Base-by-base conservation (phyloP, 805 yeast species). In the Lipomyces sp. region DNA sequence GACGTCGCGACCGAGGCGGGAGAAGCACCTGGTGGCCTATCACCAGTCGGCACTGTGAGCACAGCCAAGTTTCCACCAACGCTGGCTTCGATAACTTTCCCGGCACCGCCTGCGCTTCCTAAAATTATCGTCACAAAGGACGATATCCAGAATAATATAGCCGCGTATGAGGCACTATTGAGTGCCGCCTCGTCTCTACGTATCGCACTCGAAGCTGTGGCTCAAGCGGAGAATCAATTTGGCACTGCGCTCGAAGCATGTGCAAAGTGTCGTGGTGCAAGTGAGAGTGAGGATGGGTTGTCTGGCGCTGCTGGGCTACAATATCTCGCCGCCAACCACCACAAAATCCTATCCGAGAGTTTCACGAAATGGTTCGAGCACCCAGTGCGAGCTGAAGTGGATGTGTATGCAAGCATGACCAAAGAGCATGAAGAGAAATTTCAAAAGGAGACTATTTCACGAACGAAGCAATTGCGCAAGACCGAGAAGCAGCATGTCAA, bases 281-380 rank as follows among this genome's bases (percentile, higher is more conserved):
- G 86, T 15, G 77, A 77, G 32, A 81, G 85, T 0, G 83, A 87
- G 1, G 89, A 88, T 70, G 91, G 91, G 7, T 76, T 91, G 15
- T 78, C 86, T 71, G 83, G 86, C 59, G 90, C 93, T 1, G 88
- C 92, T 53, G 96, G 97, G 0, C 79, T 92, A 63, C 93, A 90
- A 71, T 87, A 85, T 73, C 80, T 92, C 54, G 83, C 90, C 24
- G 87, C 94, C 0, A 90, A 90, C 75, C 95, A 90, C 74, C 89
- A 89, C 67, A 87, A 87, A 67, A 85, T 92, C 13, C 80, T 92
- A 70, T 83, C 91, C 15, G 80, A 86, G 62, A 77, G 86, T 57
- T 75, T 91, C 1, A 77, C 79, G n/a, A 74, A 80, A n/a, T 80
- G 83, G 42, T 85, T 91, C 72, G 86, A 83, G 62, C 79, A 76